phyloP scores from a whole-genome alignment of 139 green algal genomes.

The Picochlorum costavermella region DNA sequence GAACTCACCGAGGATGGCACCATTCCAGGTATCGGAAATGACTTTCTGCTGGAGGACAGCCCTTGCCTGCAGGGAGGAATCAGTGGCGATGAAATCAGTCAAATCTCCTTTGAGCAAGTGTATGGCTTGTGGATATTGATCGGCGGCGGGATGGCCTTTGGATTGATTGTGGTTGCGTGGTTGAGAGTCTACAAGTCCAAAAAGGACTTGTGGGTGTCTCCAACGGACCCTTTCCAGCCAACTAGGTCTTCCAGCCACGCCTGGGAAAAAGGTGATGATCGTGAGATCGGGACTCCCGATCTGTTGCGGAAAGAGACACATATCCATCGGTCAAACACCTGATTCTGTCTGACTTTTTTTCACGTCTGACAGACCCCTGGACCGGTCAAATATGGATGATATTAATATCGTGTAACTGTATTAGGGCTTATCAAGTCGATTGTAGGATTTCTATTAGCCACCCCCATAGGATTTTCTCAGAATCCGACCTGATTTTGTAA shows the following conservation, averaged over 20 bases:
- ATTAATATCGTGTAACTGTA: too few relatives aligned
- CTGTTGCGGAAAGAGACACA: not conserved
- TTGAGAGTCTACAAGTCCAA: slow-evolving; percentile 1
- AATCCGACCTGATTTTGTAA: too few relatives aligned
- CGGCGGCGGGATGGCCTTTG: not conserved
- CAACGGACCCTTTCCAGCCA: not conserved
- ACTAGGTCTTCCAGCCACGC: not conserved
- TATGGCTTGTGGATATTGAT: slow-evolving; percentile 12
- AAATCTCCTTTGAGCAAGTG: slow-evolving; percentile 6
- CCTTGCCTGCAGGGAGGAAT: not conserved
- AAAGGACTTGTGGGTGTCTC: not conserved
- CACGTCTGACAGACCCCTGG: too few relatives aligned
- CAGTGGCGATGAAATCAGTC: not conserved
- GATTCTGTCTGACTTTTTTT: too few relatives aligned
- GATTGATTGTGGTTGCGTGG: slow-evolving; percentile 2
- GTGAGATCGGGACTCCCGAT: not conserved
- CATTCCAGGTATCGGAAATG: not conserved
- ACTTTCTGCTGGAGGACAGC: not conserved
- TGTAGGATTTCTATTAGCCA: not conserved
- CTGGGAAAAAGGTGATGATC: slow-evolving; percentile 2
- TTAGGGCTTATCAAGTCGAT: too few relatives aligned
- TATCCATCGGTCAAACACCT: not conserved
- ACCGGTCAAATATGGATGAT: too few relatives aligned
- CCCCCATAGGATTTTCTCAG: too few relatives aligned
- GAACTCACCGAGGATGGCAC: slow-evolving; percentile 3